These are phyloP conservation scores for Oryza longistaminata DNA, from an alignment of 176 grass and related monocot species.

Conservation along the genomic window DNA sequence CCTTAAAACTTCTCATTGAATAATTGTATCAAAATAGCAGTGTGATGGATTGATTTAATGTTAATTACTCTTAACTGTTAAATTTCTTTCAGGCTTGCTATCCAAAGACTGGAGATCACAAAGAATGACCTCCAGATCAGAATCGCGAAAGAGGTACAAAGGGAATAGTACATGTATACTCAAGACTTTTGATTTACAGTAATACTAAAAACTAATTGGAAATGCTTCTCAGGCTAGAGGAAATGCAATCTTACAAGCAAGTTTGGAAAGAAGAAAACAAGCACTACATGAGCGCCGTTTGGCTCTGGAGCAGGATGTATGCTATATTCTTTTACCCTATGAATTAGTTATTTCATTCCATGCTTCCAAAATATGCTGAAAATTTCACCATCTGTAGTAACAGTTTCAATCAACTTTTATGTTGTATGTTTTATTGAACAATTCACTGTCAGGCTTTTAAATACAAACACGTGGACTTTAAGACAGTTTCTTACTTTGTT, in stretches of 20 bases:
- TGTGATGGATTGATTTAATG: conserved; percentile 30
- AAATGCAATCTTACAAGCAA: conserved; percentile 97
- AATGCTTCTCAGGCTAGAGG: conserved; percentile 82
- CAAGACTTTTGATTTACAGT: conserved; percentile 7
- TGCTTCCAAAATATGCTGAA: conserved; percentile 25
- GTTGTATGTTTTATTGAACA: not conserved
- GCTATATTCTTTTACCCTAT: conserved; percentile 40
- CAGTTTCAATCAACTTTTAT: not conserved
- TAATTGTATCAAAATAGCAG: not conserved
- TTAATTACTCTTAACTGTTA: conserved; percentile 15
- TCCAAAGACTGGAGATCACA: conserved; percentile 91
- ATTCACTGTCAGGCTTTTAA: not conserved
- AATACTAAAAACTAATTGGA: conserved; percentile 46
- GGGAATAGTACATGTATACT: conserved; percentile 22
- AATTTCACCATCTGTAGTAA: conserved; percentile 11
- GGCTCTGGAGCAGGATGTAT: conserved; percentile 98
- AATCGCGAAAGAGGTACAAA: conserved; percentile 90
- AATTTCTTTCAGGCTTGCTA: conserved; percentile 78
- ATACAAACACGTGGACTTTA: not conserved
- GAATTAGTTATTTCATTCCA: conserved; percentile 10
- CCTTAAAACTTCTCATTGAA: not conserved
- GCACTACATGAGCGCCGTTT: conserved; percentile 91
- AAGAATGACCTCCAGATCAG: conserved; percentile 94
- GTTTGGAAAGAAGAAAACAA: conserved; percentile 99
- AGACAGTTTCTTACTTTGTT: not conserved